Base-by-base conservation (phyloP, 768 basidiomycete species). In the Leccinum ochraceum region DNA sequence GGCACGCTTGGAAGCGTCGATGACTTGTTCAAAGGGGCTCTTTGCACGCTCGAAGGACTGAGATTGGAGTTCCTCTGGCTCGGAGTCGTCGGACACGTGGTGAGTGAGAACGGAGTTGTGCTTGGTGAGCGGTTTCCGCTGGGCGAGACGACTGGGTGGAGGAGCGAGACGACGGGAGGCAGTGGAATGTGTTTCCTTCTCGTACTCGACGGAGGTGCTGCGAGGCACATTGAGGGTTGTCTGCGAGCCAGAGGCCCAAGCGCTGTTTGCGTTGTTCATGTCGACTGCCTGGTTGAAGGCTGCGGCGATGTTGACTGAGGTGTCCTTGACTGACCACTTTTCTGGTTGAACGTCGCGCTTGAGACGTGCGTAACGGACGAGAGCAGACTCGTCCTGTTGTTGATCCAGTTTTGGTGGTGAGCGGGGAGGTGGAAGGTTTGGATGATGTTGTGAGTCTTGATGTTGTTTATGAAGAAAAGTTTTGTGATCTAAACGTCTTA, bases 251-350 rank as follows among this genome's bases (percentile, higher is more conserved):
- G 89, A 87, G 3, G 85, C 85, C 90, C 89, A 90, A 1, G 86
- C 74, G 56, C 77, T 77, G 71, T 89, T 88, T 30, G 85, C 84
- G 65, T 82, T 83, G 60, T 79, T 77, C 65, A 65, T 68, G 54
- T 70, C 77, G 22, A 83, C 89, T 20, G 92, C 93, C 72, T 88
- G 86, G 65, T 80, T 78, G 69, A 95, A 90, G 32, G 92, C 93
- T 67, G 84, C 83, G 10, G 92, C 93, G 68, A 93, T 88, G 74
- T 92, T 90, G 54, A 94, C 93, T 20, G 91, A 88, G 50, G 93
- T 94, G 74, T 92, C 90, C 68, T 89, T 89, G 60, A 91, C 84
- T 60, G 72, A 71, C 88, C 88, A 90, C 80, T 80, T 85, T 67
- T 86, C 81, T 46, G 91, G 90, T 55, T 86, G 79, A 63, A 76